These are phyloP conservation scores for Rhodotorula sp. DNA, from an alignment of 1,284 basidiomycete genomes.

Conservation along the genomic window DNA sequence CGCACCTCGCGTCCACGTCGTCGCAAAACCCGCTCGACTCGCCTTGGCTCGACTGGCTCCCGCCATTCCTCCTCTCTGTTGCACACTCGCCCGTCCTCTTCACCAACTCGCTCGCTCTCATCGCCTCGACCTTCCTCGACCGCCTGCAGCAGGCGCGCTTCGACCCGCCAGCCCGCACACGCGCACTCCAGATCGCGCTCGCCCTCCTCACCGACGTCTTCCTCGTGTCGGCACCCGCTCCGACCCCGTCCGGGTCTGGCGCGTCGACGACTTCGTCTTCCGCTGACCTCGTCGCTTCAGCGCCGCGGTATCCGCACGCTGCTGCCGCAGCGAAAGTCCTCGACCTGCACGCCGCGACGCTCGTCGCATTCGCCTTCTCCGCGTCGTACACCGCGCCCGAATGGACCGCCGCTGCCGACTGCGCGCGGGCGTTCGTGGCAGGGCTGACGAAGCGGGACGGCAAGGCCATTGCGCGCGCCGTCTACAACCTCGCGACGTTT, in stretches of 20 bases:
- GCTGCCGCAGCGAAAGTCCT: constrained; percentile 30
- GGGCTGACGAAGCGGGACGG: constrained; percentile 29
- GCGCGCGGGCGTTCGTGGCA: constrained; percentile 20
- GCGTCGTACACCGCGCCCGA: constrained; percentile 3
- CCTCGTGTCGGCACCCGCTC: not conserved
- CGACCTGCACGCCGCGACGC: constrained; percentile 35
- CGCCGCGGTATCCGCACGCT: constrained; percentile 33
- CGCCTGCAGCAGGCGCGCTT: constrained; percentile 38
- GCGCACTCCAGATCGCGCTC: constrained; percentile 36
- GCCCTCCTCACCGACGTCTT: constrained; percentile 39
- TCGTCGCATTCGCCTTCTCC: constrained; percentile 36
- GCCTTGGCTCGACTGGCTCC: constrained; percentile 42
- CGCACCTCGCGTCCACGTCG: not conserved
- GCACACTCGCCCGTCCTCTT: constrained; percentile 31
- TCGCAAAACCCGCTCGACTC: constrained; percentile 13
- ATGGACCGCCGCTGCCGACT: constrained; percentile 25
- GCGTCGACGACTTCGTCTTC: not conserved
- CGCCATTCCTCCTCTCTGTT: constrained; percentile 41
- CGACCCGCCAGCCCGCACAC: constrained; percentile 21
- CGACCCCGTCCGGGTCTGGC: not conserved
- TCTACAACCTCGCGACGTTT: constrained; percentile 27
- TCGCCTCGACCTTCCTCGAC: constrained; percentile 38
- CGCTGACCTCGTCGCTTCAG: constrained; percentile 5
- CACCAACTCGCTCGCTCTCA: constrained; percentile 41
- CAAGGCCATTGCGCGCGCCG: constrained; percentile 18